Evolutionary conservation across 306 rosid genomes (phyloP), one percentile per base, ranked within the genome.

Genomic region (Sechiopsis laciniata): DNA sequence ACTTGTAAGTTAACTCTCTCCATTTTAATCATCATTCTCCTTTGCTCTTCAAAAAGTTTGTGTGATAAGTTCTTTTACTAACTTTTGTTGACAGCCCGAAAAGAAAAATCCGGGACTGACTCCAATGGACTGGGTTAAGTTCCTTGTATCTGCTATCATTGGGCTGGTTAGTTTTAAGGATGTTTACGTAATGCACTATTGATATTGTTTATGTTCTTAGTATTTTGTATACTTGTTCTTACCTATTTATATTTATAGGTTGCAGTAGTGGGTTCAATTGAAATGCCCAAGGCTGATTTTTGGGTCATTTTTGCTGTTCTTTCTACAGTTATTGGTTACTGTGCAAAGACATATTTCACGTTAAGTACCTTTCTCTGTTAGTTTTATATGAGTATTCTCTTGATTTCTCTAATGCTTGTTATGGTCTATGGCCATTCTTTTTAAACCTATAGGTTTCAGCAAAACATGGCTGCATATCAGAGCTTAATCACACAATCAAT

Each of bases 111-210:
- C 99, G 17, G 99, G 97, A 83, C 87, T 94, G 80, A 94, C 96
- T 80, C 99, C 99, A 80, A 94, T 87, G 97, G 99, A 94, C 80
- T 94, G 99, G 99, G 95, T 89, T 80, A 91, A 80, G 75, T 91
- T 94, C 86, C 84, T 94, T 74, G 87, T 71, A 53, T 91, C 99
- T 78, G 96, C 97, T 75, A 53, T 86, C 59, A 96, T 94, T 83
- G 99, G 99, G 55, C 83, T 94, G 95, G 99, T 91, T 50, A 81
- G 99, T 82, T 69, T 61, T 53, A 45, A 20, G 65, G 15, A 72
- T 3, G 54, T 10, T 48, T 24, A 26, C 21, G 52, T 37, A 16
- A 2, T 50, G 55, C 54, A 21, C 15, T 71, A 53, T 66, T 75
- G 58, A 21, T 75, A 54, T 70, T 74, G 52, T 68, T 15, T 73